phyloP scores from a whole-genome alignment of 768 basidiomycete genomes.

The Pulveroboletus sp. region DNA sequence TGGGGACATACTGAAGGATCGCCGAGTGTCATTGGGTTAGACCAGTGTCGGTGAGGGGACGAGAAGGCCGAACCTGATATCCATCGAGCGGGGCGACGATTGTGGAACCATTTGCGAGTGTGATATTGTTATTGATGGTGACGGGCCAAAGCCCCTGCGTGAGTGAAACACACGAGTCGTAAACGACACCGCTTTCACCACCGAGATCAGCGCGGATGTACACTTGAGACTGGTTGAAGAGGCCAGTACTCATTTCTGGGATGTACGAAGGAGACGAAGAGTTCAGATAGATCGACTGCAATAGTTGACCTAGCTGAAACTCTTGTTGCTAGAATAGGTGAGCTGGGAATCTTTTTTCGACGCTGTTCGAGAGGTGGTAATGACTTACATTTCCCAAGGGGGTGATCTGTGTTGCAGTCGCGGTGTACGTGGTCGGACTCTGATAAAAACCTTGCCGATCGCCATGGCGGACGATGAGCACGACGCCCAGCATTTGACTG shows the following conservation, averaged over 20 bases:
- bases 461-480: constrained; percentile 58
- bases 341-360: not conserved
- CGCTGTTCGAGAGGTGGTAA: not conserved
- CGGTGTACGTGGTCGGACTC: constrained; percentile 52
- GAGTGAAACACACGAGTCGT: constrained; percentile 63
- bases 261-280: constrained; percentile 53
- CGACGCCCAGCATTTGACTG: constrained; percentile 48
- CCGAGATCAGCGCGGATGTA: constrained; percentile 63
- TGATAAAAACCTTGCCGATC: constrained; percentile 70
- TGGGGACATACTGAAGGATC: constrained; percentile 37
- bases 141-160: constrained; percentile 68
- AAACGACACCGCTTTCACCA: constrained; percentile 65
- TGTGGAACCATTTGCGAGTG: constrained; percentile 64
- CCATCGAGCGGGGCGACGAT: constrained; percentile 60
- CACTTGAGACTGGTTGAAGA: constrained; percentile 40
- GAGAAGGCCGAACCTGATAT: constrained; percentile 48
- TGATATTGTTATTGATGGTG: constrained; percentile 43
- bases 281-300: constrained; percentile 56
- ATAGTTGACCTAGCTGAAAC: constrained; percentile 49
- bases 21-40: not conserved
- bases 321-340: constrained; percentile 47
- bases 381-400: constrained; percentile 62
- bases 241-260: constrained; percentile 32
- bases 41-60: constrained; percentile 16
- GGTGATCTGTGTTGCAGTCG: constrained; percentile 58